Conservation (phyloP, 1,284 basidiomycete genomes). For the Salmacisia buchloeana region DNA sequence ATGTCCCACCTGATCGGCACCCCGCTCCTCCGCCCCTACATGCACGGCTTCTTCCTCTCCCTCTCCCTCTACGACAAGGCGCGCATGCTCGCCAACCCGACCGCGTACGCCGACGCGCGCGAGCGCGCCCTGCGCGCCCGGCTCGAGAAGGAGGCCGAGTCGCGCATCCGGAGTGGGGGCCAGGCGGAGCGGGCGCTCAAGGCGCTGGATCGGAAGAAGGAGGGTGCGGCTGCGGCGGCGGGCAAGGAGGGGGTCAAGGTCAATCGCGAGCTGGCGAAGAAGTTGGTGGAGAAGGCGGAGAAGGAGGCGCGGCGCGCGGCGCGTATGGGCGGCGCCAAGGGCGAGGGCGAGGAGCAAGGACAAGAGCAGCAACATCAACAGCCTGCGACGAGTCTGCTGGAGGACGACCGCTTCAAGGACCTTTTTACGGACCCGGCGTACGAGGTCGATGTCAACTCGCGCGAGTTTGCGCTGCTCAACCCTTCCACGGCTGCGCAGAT, state of each 20-base stretch:
- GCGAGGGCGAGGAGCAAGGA: conserved; percentile 9
- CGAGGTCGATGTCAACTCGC: conserved; percentile 77
- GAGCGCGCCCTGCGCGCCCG: conserved; percentile 80
- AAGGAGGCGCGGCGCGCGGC: conserved; percentile 58
- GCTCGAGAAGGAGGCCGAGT: conserved; percentile 87
- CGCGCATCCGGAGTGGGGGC: conserved; percentile 64
- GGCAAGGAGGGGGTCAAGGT: conserved; percentile 60
- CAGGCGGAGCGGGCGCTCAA: conserved; percentile 55
- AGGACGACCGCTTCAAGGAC: conserved; percentile 81
- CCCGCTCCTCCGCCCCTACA: conserved; percentile 91
- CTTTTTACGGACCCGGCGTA: conserved; percentile 93
- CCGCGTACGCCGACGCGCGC: conserved; percentile 87
- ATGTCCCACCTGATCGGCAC: conserved; percentile 93
- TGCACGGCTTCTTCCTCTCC: conserved; percentile 98
- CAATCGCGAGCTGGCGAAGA: conserved; percentile 87
- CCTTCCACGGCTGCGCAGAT: conserved; percentile 63
- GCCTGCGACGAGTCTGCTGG: conserved; percentile 59
- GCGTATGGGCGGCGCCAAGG: conserved; percentile 16
- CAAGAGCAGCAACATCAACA: too few species aligned
- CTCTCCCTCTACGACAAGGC: conserved; percentile 94
- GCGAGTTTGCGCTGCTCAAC: conserved; percentile 86
- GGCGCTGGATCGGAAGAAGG: conserved; percentile 23
- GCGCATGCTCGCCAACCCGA: conserved; percentile 89
- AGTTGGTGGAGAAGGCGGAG: conserved; percentile 66
- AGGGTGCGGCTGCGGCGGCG: conserved; percentile 20